These are phyloP conservation scores for Gossypium turneri DNA, from an alignment of 345 rosid species.

Conservation along the genomic window DNA sequence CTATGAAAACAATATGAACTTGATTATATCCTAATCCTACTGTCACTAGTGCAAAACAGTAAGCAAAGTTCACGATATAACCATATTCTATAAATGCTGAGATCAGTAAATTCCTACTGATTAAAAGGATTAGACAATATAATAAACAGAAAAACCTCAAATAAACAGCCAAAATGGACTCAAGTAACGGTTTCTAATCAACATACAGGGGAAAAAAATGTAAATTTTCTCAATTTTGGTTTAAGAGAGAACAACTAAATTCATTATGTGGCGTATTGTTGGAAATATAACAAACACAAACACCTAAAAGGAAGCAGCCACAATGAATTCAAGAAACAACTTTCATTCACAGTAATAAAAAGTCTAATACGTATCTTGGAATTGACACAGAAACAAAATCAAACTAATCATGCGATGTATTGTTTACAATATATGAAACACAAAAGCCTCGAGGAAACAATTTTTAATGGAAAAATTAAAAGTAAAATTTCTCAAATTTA, in stretches of 20 bases:
- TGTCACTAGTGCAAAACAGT: background rate
- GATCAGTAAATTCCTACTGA: background rate
- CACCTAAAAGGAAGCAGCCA: background rate
- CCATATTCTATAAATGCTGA: background rate
- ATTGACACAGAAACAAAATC: background rate
- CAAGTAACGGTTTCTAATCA: background rate
- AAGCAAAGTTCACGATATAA: background rate
- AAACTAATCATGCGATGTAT: background rate
- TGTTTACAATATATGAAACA: background rate
- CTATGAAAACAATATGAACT: background rate
- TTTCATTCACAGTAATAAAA: background rate
- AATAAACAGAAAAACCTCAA: background rate
- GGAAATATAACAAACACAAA: background rate
- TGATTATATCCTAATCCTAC: background rate
- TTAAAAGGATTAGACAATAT: background rate
- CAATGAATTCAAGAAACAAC: background rate
- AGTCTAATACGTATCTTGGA: background rate
- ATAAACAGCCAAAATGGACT: background rate
- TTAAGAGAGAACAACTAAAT: background rate
- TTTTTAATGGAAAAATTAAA: background rate
- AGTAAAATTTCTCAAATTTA: background rate
- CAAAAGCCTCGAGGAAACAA: background rate
- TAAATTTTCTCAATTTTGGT: background rate
- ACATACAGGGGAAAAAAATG: too few species aligned
- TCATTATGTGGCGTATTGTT: background rate